These are phyloP conservation scores for Mimosa pudica DNA, from an alignment of 306 rosid genomes.

Conservation along the genomic window DNA sequence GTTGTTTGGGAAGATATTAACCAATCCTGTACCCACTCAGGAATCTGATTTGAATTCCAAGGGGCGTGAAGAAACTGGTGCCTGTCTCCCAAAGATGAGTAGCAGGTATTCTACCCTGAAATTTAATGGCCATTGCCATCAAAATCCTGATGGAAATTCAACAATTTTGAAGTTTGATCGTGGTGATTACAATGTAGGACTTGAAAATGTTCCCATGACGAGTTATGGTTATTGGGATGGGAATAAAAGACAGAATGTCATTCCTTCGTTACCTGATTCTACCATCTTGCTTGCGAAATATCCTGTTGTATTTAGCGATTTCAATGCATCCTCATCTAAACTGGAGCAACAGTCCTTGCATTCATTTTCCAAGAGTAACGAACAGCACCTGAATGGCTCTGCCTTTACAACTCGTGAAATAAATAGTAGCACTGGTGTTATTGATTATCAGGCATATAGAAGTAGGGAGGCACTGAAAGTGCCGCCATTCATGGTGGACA, in stretches of 20 bases:
- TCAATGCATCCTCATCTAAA: slow-evolving; percentile 49
- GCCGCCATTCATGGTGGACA: slow-evolving; percentile 74
- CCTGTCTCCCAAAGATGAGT: slow-evolving; percentile 44
- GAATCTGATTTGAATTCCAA: slow-evolving; percentile 44
- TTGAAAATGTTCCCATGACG: slow-evolving; percentile 65
- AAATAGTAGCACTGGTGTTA: slow-evolving; percentile 55
- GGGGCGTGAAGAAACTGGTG: slow-evolving; percentile 55
- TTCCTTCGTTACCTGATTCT: slow-evolving; percentile 74
- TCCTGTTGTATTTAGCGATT: slow-evolving; percentile 82
- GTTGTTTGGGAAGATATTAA: slow-evolving; percentile 85
- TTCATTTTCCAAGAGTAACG: slow-evolving; percentile 48
- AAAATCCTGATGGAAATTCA: slow-evolving; percentile 54
- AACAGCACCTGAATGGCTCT: slow-evolving; percentile 56
- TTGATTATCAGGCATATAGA: slow-evolving; percentile 66
- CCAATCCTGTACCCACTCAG: slow-evolving; percentile 58
- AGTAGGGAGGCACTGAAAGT: slow-evolving; percentile 58
- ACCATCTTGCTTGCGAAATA: slow-evolving; percentile 76
- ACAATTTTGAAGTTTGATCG: slow-evolving; percentile 59
- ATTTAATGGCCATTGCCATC: slow-evolving; percentile 51
- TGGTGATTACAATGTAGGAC: slow-evolving; percentile 41
- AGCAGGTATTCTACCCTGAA: slow-evolving; percentile 54
- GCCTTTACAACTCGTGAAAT: slow-evolving; percentile 58
- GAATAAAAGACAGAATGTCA: slow-evolving; percentile 63
- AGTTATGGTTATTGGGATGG: slow-evolving; percentile 78
- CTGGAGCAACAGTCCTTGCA: slow-evolving; percentile 66